Base-by-base conservation (phyloP, 768 basidiomycete genomes). In the Hygrophorus russula region DNA sequence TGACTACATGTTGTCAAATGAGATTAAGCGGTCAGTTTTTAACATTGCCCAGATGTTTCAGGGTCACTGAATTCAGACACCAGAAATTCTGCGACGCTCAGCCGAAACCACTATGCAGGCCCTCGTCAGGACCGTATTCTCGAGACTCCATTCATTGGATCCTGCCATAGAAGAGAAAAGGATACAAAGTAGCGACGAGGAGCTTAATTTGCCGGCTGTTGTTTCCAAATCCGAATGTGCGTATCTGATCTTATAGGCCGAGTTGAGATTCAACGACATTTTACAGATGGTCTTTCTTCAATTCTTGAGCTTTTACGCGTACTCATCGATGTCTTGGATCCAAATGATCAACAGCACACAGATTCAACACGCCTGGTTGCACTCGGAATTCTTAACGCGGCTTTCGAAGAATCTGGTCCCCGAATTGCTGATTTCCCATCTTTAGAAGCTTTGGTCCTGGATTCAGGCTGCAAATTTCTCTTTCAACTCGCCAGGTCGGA, bases 1-100 rank as follows among this genome's bases (percentile, higher is more conserved):
- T 99, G 51, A 94, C 92, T 9, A 97, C 94, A 39, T 91, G 92
- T 51, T 97, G 94, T 60, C 87, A 97, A 59, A 93, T 96, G 77
- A 73, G 96, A 43, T 68, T 97, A n/a, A 88, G 87, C 54, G 92
- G 92, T 94, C 52, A 49, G 85, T 69, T 48, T 41, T 39, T 30
- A 19, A 40, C 28, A n/a, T 28, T 24, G 36, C 17, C 17, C 14
- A 9, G 10, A 30, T 13, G 1, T 4, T 13, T 13, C 15, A 15
- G 8, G 14, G n/a, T 14, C 5, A 46, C 42, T 45, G 1, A 36
- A 6, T 8, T 4, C 19, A 3, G 13, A 18, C 9, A 2, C 10
- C 58, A 96, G 91, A 93, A 64, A 82, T 83, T 46, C 69, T 96
- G 12, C 79, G 91, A 31, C 76, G 88, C 28, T 87, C 82, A 13